These are phyloP conservation scores for Trichoderma koningiopsis DNA, from an alignment of 2,329 filamentous ascomycete genomes.

Conservation along the genomic window DNA sequence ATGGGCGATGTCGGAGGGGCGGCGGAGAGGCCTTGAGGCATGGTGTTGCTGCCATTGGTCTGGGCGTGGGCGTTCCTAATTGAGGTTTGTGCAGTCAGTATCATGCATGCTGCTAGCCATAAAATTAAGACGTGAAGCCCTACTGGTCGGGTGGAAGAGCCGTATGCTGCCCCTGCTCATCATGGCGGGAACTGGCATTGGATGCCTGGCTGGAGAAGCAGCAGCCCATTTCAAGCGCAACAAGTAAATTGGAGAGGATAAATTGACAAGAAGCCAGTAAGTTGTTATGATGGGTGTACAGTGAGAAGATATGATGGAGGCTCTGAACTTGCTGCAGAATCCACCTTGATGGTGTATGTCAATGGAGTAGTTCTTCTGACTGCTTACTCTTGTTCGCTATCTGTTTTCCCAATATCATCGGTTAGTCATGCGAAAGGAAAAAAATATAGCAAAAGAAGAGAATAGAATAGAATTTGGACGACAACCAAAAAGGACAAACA, in stretches of 20 bases:
- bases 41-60: not conserved
- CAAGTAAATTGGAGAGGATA: not conserved
- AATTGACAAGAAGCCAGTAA: not conserved
- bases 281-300: not conserved
- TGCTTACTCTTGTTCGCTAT: not conserved
- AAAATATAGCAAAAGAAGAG: too few species aligned
- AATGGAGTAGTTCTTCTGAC: not conserved
- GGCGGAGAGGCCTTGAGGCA: not conserved
- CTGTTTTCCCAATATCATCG: not conserved
- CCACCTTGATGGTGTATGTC: not conserved
- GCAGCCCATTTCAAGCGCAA: conserved; percentile 20
- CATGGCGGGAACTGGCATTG: not conserved
- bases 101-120: not conserved
- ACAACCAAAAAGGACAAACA: not conserved
- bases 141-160: conserved; percentile 18
- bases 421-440: not conserved
- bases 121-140: not conserved
- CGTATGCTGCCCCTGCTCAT: not conserved
- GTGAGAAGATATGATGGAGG: not conserved
- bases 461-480: not conserved
- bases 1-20: not conserved
- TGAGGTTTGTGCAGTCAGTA: not conserved
- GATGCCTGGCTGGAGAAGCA: conserved; percentile 24
- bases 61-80: not conserved
- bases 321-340: not conserved